A percentile compares a stretch with the other conserved stretches of the same genome.
Conservation (phyloP, 305 asterid genomes). For the Fraxinus greggii region DNA sequence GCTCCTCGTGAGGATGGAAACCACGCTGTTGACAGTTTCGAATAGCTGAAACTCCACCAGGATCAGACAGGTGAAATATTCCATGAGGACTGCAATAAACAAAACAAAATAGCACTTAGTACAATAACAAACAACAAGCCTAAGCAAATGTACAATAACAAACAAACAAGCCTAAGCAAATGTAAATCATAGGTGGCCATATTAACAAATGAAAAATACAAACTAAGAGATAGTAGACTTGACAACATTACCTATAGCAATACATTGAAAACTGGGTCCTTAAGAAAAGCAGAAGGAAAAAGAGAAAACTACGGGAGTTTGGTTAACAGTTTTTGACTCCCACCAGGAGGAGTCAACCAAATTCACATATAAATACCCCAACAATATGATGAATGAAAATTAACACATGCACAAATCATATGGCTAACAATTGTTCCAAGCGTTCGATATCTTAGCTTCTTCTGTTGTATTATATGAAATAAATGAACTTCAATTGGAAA, state of each 20-base stretch:
- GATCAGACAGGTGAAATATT: constrained; percentile 92
- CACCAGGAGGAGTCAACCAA: not conserved
- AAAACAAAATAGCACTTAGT: not conserved
- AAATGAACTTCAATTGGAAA: not conserved
- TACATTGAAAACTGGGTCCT: not conserved
- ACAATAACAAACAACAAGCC: not conserved
- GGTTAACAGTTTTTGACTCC: not conserved
- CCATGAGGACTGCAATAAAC: constrained; percentile 79
- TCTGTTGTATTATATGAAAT: not conserved
- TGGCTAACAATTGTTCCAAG: not conserved
- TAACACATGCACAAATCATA: not conserved
- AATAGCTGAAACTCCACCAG: constrained; percentile 72
- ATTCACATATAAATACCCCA: not conserved
- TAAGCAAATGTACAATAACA: not conserved
- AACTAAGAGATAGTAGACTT: not conserved
- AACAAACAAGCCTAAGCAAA: not conserved
- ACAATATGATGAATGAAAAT: not conserved
- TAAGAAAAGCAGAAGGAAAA: not conserved
- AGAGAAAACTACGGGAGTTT: not conserved
- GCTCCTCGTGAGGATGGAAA: constrained; percentile 93
- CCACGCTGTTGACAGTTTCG: constrained; percentile 85
- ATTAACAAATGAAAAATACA: not conserved
- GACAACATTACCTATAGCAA: not conserved
- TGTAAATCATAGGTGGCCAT: not conserved
- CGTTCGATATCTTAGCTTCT: not conserved